Evolutionary conservation across 305 asterid species (phyloP).

Genomic region (Caryopteris hybrid): DNA sequence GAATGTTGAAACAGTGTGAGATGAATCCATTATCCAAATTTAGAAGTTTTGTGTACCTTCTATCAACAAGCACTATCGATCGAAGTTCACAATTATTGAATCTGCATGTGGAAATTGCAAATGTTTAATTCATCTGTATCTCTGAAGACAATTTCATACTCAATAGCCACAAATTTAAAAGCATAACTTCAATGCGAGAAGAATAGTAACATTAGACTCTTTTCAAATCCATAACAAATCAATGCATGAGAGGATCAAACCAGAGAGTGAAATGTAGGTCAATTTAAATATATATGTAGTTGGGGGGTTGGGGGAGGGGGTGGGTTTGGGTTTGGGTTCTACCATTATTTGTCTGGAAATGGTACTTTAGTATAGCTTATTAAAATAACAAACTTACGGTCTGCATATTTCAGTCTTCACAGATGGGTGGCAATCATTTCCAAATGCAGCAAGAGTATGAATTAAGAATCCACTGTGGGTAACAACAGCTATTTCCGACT

Average conservation of each 20-base stretch:
- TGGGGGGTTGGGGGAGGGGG: too few relatives aligned
- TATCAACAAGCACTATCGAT: slow-evolving; percentile 59
- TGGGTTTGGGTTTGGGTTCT: too few relatives aligned
- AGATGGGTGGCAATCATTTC: slow-evolving; percentile 65
- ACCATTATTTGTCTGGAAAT: neutral
- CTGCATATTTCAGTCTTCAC: slow-evolving; percentile 61
- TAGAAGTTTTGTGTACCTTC: slow-evolving; percentile 33
- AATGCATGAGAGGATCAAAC: neutral
- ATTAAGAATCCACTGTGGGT: slow-evolving; percentile 74
- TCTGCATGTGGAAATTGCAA: slow-evolving; percentile 34
- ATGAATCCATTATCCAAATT: neutral
- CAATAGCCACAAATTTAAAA: too few relatives aligned
- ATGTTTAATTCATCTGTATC: neutral
- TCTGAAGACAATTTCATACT: neutral
- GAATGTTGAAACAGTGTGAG: neutral
- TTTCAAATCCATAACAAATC: neutral
- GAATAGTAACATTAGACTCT: too few relatives aligned
- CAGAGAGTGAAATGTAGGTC: too few relatives aligned
- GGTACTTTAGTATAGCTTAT: too few relatives aligned
- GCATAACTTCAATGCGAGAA: too few relatives aligned
- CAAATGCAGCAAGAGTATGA: slow-evolving; percentile 58
- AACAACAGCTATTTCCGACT: slow-evolving; percentile 82
- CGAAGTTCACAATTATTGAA: slow-evolving; percentile 76
- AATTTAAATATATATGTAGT: too few relatives aligned
- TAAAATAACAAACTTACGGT: slow-evolving; percentile 40